Conservation (phyloP, 2,329 filamentous ascomycete genomes). For the Calonectria naviculata region DNA sequence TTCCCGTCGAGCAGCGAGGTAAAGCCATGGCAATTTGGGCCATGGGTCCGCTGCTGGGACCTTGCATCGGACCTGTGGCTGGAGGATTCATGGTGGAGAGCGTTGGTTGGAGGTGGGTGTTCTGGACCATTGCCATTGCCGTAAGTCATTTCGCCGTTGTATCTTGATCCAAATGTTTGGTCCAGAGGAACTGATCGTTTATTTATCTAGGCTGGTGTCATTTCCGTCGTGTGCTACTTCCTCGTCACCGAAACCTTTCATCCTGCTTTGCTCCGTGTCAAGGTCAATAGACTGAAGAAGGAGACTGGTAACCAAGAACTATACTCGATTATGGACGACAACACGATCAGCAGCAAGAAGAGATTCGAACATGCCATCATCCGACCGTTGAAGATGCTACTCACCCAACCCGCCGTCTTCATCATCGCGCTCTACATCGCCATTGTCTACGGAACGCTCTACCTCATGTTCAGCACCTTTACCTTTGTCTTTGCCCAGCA, state of each 20-base stretch:
- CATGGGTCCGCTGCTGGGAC: constrained; percentile 70
- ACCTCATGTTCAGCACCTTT: constrained; percentile 63
- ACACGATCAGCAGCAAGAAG: constrained; percentile 24
- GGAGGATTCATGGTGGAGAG: constrained; percentile 54
- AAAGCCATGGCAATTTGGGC: constrained; percentile 74
- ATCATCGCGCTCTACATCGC: constrained; percentile 73
- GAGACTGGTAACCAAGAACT: constrained; percentile 65
- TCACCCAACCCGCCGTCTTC: constrained; percentile 72
- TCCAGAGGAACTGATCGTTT: neutral
- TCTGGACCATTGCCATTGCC: constrained; percentile 45
- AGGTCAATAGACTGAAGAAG: constrained; percentile 66
- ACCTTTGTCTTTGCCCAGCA: constrained; percentile 69
- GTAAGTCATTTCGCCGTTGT: constrained; percentile 21
- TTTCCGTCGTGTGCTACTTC: constrained; percentile 46
- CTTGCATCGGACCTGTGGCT: constrained; percentile 62
- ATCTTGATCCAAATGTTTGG: fast-evolving
- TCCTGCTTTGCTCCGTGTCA: constrained; percentile 65
- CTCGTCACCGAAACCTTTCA: constrained; percentile 74
- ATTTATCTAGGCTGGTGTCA: constrained; percentile 36
- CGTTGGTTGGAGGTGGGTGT: constrained; percentile 62
- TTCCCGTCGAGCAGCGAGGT: constrained; percentile 67
- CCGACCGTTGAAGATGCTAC: constrained; percentile 72
- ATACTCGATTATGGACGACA: constrained; percentile 33
- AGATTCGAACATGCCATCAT: constrained; percentile 66
- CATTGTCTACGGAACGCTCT: constrained; percentile 72